Evolutionary conservation across 495 filamentous ascomycete species (phyloP).

Genomic region (Daldinia concentrica): DNA sequence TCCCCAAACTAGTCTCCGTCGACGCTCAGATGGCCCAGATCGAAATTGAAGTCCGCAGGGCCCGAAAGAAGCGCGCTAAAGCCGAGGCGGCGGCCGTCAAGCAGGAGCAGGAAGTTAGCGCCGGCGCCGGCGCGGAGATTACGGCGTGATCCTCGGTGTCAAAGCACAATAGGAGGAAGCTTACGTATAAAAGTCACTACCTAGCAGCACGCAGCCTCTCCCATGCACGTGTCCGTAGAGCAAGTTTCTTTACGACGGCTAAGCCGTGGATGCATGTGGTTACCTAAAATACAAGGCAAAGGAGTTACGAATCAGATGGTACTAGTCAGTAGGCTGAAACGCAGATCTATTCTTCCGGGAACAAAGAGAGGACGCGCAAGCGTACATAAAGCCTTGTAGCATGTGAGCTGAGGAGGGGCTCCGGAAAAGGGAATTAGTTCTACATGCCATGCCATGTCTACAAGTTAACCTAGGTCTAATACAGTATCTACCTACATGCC

Average conservation of each 20-base stretch:
- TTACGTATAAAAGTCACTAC: neutral
- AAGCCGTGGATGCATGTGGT: neutral
- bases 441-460: neutral
- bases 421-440: neutral
- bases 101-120: conserved; percentile 15
- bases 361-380: neutral
- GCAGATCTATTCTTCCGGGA: neutral
- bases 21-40: conserved; percentile 58
- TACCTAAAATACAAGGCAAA: neutral
- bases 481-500: neutral
- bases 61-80: conserved; percentile 60
- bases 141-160: conserved; percentile 10
- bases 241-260: neutral
- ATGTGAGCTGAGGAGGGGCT: neutral
- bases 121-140: conserved; percentile 16
- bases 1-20: conserved; percentile 57
- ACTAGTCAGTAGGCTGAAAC: neutral
- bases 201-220: neutral
- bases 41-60: conserved; percentile 61
- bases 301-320: neutral
- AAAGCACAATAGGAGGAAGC: neutral
- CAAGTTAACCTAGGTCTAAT: neutral
- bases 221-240: neutral
- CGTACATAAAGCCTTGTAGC: neutral
- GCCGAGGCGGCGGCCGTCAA: conserved; percentile 40